Base-by-base conservation (phyloP, 495 filamentous ascomycete genomes). In the Aspergillus indologenus region DNA sequence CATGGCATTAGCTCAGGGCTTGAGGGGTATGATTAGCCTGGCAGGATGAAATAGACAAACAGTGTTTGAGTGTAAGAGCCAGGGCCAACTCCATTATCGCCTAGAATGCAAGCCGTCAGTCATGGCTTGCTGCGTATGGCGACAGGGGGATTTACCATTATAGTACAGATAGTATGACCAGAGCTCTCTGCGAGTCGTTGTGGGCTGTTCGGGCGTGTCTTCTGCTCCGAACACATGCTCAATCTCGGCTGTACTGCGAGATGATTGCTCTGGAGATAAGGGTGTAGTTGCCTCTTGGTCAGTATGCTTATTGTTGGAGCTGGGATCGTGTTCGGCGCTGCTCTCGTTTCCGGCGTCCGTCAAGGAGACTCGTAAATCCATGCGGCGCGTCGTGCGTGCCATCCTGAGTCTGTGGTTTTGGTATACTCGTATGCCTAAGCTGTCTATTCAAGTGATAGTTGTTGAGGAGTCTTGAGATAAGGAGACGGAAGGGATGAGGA, bases 141-240 rank as follows among this genome's bases (percentile, higher is more conserved):
- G 5, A 50, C 17, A n/a, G n/a, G 3, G 14, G 5, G 7, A 20
- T 40, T 48, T 53, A 68, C 75, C 78, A 51, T 81, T 75, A 50
- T 75, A 75, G 52, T 79, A 77, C 15, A 81, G 74, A 59, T 81
- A 81, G 54, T 81, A 81, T 2, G 76, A 73, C 78, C 77, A 81
- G 0, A 81, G 62, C 54, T 81, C 78, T 55, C 65, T 76, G 23
- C 75, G 65, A 0, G 74, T 78, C 17, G 78, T 81, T 12, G 75
- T 79, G 6, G 78, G 78, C 52, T 78, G 74, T 18, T 71, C 69
- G 57, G 69, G 70, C 6, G 69, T 63, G 49, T 76, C 74, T 55
- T 73, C 69, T 15, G 70, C 68, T 17, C 70, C 67, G 29, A 79
- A 79, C 0, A 81, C 62, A 21, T 63, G 71, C 34, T 78, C 73